Evolutionary conservation across 495 filamentous ascomycete species (phyloP), one percentile per base, ranked within the genome.

Genomic region (Aspergillus olivimuriae): DNA sequence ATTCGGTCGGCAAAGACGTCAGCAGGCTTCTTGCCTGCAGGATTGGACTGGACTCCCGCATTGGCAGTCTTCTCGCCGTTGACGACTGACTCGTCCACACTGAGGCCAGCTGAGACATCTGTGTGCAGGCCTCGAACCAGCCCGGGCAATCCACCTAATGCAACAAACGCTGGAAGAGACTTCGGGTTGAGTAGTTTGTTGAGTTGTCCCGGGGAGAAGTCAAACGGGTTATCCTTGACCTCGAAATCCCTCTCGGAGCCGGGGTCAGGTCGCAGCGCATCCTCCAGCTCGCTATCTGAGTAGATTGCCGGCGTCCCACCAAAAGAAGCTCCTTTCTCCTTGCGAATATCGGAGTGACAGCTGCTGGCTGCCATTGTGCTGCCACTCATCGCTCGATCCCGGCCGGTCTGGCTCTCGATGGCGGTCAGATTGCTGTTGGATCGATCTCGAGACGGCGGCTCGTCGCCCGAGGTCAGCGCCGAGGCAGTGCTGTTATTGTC

Each of bases 331-430:
- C 46, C 26, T 19, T 48, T 46, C 1, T 18, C 33, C 4, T 46
- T 38, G 9, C 45, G 46, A 2, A 46, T 17, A 4, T 41, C 21
- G 6, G 48, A 24, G 9, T 34, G 43, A 1, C 41, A 24, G 17
- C 50, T 53, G 22, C 23, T 36, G 7, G 50, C 34, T 9, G 51
- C 51, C 46, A 53, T 46, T 6, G 51, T 53, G 38, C 46, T 53
- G 8, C 51, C 46, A 21, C 51, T 50, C 51, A 53, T 46, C 4
- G 51, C 51, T 20, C 46, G 43, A 28, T 47, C 51, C 1, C 50
- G 46, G 12, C 41, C 42, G 7, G 42, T 40, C 17, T 39, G 32
- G 21, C 38, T 46, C 1, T 39, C 46, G 15, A 40, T 19, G 4
- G 46, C 39, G 12, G 46, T 46, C 30, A 53, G 33, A 28, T 53